Percentiles rank a stretch among this genome's conserved stretches.
These are phyloP conservation scores for Agaricus subrufescens DNA, from an alignment of 768 basidiomycete species.

Conservation along the genomic window DNA sequence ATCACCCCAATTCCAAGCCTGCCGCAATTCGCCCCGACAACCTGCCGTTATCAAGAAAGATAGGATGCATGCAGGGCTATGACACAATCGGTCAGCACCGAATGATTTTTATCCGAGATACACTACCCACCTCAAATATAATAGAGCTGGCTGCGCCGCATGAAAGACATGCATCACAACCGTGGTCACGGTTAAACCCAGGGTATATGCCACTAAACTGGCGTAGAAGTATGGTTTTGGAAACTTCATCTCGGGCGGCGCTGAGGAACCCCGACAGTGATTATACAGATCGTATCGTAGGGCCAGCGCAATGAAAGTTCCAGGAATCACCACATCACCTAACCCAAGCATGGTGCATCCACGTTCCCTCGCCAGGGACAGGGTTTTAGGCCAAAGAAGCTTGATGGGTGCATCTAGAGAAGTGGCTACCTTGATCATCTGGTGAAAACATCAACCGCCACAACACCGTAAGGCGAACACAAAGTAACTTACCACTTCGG, in stretches of 20 bases:
- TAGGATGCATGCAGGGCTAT: slow-evolving; percentile 71
- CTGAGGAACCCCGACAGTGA: slow-evolving; percentile 19
- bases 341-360: slow-evolving; percentile 91
- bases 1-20: slow-evolving; percentile 74
- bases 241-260: slow-evolving; percentile 26
- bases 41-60: slow-evolving; percentile 59
- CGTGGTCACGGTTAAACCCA: slow-evolving; percentile 76
- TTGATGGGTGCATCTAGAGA: slow-evolving; percentile 91
- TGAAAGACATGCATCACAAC: slow-evolving; percentile 75
- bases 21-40: slow-evolving; percentile 61
- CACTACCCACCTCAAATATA: slow-evolving; percentile 75
- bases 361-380: slow-evolving; percentile 37
- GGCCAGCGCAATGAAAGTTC: slow-evolving; percentile 74
- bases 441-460: neutral
- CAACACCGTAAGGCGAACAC: neutral
- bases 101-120: neutral
- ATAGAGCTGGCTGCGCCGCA: slow-evolving; percentile 83
- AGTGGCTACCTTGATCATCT: slow-evolving; percentile 95
- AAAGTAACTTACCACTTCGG: slow-evolving; percentile 60
- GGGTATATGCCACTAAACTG: slow-evolving; percentile 64
- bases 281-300: slow-evolving; percentile 78
- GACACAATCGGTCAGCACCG: neutral
- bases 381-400: slow-evolving; percentile 78
- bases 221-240: slow-evolving; percentile 77
- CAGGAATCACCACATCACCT: slow-evolving; percentile 74